Evolutionary conservation across 2,329 filamentous ascomycete species (phyloP), one percentile per base, ranked within the genome.

Genomic region (Beauveria sp.): DNA sequence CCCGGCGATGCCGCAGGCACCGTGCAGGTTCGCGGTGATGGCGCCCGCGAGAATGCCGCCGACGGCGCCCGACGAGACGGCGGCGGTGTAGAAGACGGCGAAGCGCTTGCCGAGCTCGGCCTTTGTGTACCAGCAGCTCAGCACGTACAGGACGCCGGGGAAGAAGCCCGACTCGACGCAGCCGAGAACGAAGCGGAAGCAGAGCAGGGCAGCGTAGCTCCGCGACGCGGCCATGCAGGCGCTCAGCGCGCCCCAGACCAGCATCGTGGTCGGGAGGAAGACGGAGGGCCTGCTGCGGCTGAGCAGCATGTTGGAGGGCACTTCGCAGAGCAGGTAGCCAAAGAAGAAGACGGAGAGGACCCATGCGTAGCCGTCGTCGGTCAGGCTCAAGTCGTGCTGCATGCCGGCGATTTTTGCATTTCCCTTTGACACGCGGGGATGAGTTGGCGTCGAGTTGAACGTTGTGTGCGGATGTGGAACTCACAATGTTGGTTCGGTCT

Each of bases 1-100:
- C 16, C 82, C 82, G 1, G 74, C 81, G 8, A 85, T 71, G 7
- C 83, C 85, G 60, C 82, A 73, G 85, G 89, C 88, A 22, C 83
- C 76, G 20, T 80, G 80, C 80, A 87, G 84, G 0, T 49, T 49
- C 2, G 42, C 22, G 0, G 82, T 83, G 63, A 90, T 89, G 0
- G 82, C 86, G 0, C 85, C 80, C 2, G 82, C 82, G 3, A 85
- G 72, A 4, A 85, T 73, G 2, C 83, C 83, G 24, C 82, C 83
- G 63, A 85, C 84, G 16, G 82, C 82, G n/a, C 82, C 82, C 10
- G 83, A 80, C 66, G 84, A 75, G 57, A 77, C 80, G 4, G 80
- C 79, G 4, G 80, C 77, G 1, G 80, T 81, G 22, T 83, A 78
- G 67, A 82, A 84, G 64, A 84, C 80, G 20, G 81, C 81, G 34